Base-by-base conservation (phyloP, 1,284 basidiomycete genomes). In the Coniophora puteana region DNA sequence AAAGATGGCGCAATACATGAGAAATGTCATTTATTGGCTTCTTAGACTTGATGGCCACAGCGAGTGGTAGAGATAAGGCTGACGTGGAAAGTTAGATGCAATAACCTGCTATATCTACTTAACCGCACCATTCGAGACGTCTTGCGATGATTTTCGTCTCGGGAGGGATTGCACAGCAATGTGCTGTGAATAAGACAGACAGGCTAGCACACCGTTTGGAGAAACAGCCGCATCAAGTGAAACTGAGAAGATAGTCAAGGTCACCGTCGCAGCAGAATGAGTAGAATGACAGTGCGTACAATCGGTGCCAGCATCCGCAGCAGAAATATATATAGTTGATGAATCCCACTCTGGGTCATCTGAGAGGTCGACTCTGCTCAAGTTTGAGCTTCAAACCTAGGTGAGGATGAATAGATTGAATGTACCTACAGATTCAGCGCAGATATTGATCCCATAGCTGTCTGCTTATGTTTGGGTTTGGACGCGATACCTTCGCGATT, bases 131-230 rank as follows among this genome's bases (percentile, higher is more conserved):
- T n/a, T n/a, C n/a, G n/a, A n/a, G n/a, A n/a, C n/a, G 47, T 41
- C 21, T 50, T 52, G 25, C 47, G 41, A 41, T n/a, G 27, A 16
- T 30, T 48, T 41, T 38, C 49, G 54, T 41, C 50, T 61, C 8
- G 82, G 82, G n/a, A 79, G 58, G 18, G 61, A 42, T 47, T 81
- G 71, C 4, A 81, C 60, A 12, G 70, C 59, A 14, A 64, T 66
- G 47, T 67, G 67, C 30, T 63, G 52, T 21, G 72, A 65, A 10
- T 78, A 69, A 7, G 72, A 45, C 7, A 72, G 68, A 49, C 74
- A 78, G 3, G 82, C 45, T 23, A 84, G 64, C 10, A 61, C 55
- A 38, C 68, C 61, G 51, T 83, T 86, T 23, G 75, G 82, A 7
- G 85, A 88, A 4, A 71, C 38, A 2, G 59, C 61, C 22, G 70